phyloP scores from a whole-genome alignment of 1,139 yeast genomes.

The Protomyces inundatus region DNA sequence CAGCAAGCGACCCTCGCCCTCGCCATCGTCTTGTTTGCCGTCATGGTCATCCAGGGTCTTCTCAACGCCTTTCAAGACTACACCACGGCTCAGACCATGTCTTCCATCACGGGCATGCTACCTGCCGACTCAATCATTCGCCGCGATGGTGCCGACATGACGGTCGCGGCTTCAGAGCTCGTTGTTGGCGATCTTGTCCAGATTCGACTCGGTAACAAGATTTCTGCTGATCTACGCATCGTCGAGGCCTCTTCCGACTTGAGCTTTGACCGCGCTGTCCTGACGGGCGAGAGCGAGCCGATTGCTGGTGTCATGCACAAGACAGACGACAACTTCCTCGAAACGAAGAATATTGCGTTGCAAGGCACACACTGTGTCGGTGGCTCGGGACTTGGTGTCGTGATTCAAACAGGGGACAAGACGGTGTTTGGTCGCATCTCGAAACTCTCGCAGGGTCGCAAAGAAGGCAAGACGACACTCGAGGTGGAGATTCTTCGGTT shows the following conservation, averaged over 20 bases:
- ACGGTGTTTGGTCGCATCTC: slow-evolving; percentile 53
- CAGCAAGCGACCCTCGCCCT: slow-evolving; percentile 47
- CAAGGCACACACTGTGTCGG: slow-evolving; percentile 50
- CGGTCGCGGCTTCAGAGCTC: slow-evolving; percentile 61
- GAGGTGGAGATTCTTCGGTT: slow-evolving; percentile 48
- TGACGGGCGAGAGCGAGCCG: slow-evolving; percentile 52
- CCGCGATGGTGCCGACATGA: slow-evolving; percentile 59
- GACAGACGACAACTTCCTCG: slow-evolving; percentile 43
- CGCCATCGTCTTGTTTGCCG: slow-evolving; percentile 46
- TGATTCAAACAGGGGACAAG: slow-evolving; percentile 45
- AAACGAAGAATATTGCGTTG: slow-evolving; percentile 46
- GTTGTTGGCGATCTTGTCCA: slow-evolving; percentile 77
- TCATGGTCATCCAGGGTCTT: slow-evolving; percentile 48
- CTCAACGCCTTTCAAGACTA: slow-evolving; percentile 52
- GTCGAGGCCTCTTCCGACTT: slow-evolving; percentile 82
- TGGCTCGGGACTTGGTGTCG: slow-evolving; percentile 49
- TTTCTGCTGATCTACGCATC: slow-evolving; percentile 89
- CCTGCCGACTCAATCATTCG: slow-evolving; percentile 56
- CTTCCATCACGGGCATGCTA: slow-evolving; percentile 46
- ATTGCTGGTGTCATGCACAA: slow-evolving; percentile 38
- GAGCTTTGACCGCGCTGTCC: slow-evolving; percentile 51
- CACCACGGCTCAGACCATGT: slow-evolving; percentile 49
- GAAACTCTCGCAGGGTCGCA: slow-evolving; percentile 42
- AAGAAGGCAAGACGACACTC: slow-evolving; percentile 45
- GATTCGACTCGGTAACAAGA: slow-evolving; percentile 72